Conservation (phyloP, 257 asterid genomes). For the Nicotiana undulata region DNA sequence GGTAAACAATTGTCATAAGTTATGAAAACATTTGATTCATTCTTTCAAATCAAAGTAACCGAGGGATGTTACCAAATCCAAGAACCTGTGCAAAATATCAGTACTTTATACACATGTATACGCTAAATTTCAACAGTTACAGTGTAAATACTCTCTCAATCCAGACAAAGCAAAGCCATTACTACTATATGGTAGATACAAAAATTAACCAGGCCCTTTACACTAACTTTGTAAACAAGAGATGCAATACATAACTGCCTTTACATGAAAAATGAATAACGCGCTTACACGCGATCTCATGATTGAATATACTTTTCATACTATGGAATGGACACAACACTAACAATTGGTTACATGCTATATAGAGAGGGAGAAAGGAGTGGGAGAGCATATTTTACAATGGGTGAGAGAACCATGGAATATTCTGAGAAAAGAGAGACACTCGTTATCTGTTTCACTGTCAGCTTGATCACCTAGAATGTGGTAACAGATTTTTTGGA, state of each 20-base stretch:
- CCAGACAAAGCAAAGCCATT: background rate
- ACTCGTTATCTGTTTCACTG: background rate
- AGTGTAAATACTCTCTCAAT: background rate
- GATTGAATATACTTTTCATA: conserved; percentile 7
- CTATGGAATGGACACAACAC: background rate
- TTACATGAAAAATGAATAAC: conserved; percentile 3
- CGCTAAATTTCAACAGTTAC: background rate
- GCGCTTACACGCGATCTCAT: conserved; percentile 2
- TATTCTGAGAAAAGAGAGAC: background rate
- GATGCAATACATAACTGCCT: conserved; percentile 1
- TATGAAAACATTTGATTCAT: background rate
- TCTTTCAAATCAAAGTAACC: background rate
- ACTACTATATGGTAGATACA: background rate
- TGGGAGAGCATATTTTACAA: background rate
- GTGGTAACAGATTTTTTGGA: background rate
- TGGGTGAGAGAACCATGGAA: background rate
- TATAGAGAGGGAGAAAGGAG: background rate
- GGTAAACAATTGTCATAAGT: background rate
- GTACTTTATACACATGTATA: conserved; percentile 1
- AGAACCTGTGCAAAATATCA: background rate
- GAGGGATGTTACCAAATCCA: background rate
- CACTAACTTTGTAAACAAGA: conserved; percentile 1
- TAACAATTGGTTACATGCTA: conserved; percentile 1
- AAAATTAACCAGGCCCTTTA: background rate
- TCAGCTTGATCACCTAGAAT: background rate